These are phyloP conservation scores for Populus pruinosa DNA, from an alignment of 345 rosid genomes.

Conservation along the genomic window DNA sequence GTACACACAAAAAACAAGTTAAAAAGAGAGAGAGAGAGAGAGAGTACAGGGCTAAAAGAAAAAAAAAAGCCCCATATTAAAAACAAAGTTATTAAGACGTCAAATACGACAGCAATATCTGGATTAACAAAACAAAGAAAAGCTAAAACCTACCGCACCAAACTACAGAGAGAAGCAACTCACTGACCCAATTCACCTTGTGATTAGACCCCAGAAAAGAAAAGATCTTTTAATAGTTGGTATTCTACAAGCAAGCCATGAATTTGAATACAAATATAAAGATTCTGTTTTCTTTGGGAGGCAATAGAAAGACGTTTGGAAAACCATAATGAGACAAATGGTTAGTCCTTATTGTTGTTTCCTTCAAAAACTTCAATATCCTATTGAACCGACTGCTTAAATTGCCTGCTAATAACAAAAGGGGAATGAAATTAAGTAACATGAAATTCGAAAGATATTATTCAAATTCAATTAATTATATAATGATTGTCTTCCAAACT, in stretches of 20 bases:
- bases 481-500: not conserved
- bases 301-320: not conserved
- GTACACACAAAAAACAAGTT: slow-evolving; percentile 22
- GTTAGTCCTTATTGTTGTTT: not conserved
- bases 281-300: not conserved
- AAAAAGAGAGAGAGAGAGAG: not conserved
- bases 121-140: not conserved
- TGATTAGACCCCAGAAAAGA: not conserved
- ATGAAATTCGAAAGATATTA: not conserved
- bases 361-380: not conserved
- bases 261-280: not conserved
- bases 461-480: not conserved
- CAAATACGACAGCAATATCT: not conserved
- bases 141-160: not conserved
- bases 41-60: slow-evolving; percentile 3
- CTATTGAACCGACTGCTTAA: not conserved
- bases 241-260: not conserved
- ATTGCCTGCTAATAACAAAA: not conserved
- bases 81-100: not conserved
- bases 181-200: not conserved
- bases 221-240: not conserved
- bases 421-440: not conserved
- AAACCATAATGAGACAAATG: not conserved
- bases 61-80: not conserved
- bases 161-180: not conserved